Conservation (phyloP, 306 rosid species). For the Elaeagnus macrophylla region DNA sequence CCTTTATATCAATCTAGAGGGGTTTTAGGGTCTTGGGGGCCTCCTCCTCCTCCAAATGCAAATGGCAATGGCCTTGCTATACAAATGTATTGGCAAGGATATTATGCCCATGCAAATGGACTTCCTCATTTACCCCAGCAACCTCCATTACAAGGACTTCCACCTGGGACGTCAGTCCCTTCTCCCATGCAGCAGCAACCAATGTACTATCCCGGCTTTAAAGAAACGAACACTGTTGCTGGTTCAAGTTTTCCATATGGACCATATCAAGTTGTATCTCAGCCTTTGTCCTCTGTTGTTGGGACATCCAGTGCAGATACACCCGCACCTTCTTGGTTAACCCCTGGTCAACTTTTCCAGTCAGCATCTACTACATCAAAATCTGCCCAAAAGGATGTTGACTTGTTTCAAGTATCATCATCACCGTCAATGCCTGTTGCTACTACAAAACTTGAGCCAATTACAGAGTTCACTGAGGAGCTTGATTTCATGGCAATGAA, state of each 20-base stretch:
- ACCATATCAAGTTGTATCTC: constrained; percentile 41
- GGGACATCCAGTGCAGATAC: constrained; percentile 47
- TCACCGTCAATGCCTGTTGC: constrained; percentile 36
- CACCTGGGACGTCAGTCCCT: constrained; percentile 69
- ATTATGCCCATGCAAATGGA: constrained; percentile 72
- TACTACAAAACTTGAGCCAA: constrained; percentile 20
- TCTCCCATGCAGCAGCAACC: constrained; percentile 69
- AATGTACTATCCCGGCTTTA: constrained; percentile 64
- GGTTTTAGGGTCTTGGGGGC: constrained; percentile 73
- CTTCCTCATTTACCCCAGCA: constrained; percentile 79
- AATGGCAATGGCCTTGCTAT: constrained; percentile 67
- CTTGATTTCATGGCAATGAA: constrained; percentile 89
- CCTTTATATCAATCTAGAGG: constrained; percentile 90
- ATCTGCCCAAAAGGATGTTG: constrained; percentile 64
- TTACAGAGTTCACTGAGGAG: constrained; percentile 63
- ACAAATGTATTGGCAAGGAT: constrained; percentile 98
- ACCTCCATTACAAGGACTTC: constrained; percentile 68
- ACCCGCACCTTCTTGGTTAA: constrained; percentile 53
- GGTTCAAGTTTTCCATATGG: constrained; percentile 42
- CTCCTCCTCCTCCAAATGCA: constrained; percentile 60
- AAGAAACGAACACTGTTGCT: constrained; percentile 32
- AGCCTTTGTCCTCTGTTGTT: constrained; percentile 35
- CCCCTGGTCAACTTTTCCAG: constrained; percentile 83
- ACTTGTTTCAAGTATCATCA: constrained; percentile 60
- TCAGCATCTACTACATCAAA: constrained; percentile 49